Evolutionary conservation across 345 rosid species (phyloP).

Genomic region (Salix suchowensis): DNA sequence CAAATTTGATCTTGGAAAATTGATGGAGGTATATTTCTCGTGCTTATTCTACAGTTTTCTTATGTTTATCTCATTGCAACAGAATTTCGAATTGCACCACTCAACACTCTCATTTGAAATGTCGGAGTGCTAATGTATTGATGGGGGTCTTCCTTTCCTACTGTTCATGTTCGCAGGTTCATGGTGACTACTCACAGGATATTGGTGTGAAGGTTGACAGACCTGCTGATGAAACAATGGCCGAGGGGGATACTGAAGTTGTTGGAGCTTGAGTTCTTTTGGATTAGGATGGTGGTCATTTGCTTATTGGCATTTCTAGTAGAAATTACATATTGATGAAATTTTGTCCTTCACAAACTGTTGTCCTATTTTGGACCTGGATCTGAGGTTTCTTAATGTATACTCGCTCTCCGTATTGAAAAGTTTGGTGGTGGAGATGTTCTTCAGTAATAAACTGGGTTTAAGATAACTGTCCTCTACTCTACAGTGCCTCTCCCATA

Average conservation of each 20-base stretch:
- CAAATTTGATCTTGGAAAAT: slow-evolving; percentile 28
- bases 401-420: too few relatives aligned
- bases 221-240: slow-evolving; percentile 31
- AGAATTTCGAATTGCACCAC: neutral
- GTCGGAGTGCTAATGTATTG: too few relatives aligned
- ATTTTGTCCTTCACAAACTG: too few relatives aligned
- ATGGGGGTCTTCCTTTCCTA: neutral
- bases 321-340: too few relatives aligned
- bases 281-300: too few relatives aligned
- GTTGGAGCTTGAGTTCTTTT: slow-evolving; percentile 9
- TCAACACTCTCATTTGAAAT: neutral
- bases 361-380: too few relatives aligned
- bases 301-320: too few relatives aligned
- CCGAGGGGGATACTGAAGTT: slow-evolving; percentile 17
- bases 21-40: slow-evolving; percentile 26
- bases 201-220: slow-evolving; percentile 27
- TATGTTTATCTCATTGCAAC: neutral
- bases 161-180: slow-evolving; percentile 14
- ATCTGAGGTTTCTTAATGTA: too few relatives aligned
- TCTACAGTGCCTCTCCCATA: too few relatives aligned
- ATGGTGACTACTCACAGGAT: slow-evolving; percentile 29
- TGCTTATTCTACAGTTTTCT: neutral
- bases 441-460: too few relatives aligned
- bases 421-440: too few relatives aligned
- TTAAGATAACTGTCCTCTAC: too few relatives aligned